phyloP scores from a whole-genome alignment of 208 protist species.

The Naegleria gruberi region DNA sequence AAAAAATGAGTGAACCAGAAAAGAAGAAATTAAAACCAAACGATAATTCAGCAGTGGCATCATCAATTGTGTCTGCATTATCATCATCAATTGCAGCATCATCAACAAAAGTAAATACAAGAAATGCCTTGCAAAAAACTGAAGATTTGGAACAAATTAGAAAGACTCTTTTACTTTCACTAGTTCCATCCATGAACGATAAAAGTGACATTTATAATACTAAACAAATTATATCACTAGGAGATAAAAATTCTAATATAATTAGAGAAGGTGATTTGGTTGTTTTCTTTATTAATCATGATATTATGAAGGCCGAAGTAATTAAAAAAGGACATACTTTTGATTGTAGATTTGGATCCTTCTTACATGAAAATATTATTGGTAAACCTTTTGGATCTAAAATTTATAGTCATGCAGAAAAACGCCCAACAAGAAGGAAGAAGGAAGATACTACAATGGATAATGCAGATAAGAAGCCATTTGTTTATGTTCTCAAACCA shows the following conservation, averaged over 20 bases:
- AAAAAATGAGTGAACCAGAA: neutral
- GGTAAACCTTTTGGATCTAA: constrained; percentile 10
- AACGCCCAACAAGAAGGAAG: neutral
- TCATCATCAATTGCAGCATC: neutral
- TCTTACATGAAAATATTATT: neutral
- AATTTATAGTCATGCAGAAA: neutral
- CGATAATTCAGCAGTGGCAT: too few species aligned
- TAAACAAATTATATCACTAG: neutral
- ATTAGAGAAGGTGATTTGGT: constrained; percentile 17
- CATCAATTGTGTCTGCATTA: too few species aligned
- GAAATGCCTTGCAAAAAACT: neutral
- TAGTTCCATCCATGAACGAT: neutral
- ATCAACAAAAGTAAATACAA: neutral
- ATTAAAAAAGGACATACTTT: neutral
- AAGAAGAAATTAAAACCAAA: neutral
- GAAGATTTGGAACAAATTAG: neutral
- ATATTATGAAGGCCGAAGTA: neutral
- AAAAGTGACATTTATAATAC: neutral
- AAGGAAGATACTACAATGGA: neutral
- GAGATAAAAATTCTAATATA: neutral
- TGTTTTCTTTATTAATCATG: neutral
- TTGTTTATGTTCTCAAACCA: constrained; percentile 1
- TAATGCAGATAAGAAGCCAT: neutral
- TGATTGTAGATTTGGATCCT: neutral
- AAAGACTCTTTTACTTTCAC: neutral